Conservation (phyloP, 352 stramenopile genomes). For the Phytopythium delawarense region DNA sequence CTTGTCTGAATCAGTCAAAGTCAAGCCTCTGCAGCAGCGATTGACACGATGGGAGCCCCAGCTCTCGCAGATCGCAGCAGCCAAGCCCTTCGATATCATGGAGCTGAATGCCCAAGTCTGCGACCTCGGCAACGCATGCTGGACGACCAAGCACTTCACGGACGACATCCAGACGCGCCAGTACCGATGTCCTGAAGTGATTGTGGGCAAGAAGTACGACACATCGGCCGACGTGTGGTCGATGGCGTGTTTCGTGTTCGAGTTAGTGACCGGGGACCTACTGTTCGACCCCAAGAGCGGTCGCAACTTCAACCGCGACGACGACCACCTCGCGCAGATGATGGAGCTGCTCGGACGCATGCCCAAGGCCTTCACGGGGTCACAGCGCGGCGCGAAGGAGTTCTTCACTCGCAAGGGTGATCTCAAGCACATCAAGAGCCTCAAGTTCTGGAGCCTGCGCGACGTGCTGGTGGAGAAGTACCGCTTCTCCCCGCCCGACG, state of each 20-base stretch:
- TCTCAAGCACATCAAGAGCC: conserved; percentile 96
- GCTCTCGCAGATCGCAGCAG: conserved; percentile 28
- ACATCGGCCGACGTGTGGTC: conserved; percentile 99
- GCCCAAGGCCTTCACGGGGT: conserved; percentile 89
- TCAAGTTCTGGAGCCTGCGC: conserved; percentile 98
- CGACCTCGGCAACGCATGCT: conserved; percentile 99
- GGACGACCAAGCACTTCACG: conserved; percentile 98
- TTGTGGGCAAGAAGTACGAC: conserved; percentile 96
- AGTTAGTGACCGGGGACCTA: conserved; percentile 98
- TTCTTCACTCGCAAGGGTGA: conserved; percentile 98
- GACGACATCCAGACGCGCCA: conserved; percentile 99
- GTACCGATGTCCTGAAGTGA: conserved; percentile 98
- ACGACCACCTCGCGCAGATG: conserved; percentile 99
- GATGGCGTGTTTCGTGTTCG: conserved; percentile 98
- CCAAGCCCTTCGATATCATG: conserved; percentile 54
- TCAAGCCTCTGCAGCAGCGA: conserved; percentile 26
- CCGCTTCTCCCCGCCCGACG: conserved; percentile 86
- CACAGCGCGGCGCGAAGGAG: conserved; percentile 83
- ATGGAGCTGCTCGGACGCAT: conserved; percentile 98
- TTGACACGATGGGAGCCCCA: conserved; percentile 37
- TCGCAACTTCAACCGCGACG: conserved; percentile 80
- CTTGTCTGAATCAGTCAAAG: not conserved
- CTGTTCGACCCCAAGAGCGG: conserved; percentile 97
- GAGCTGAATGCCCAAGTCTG: conserved; percentile 88
- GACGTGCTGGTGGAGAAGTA: conserved; percentile 98